These are phyloP conservation scores for Candida caryicola DNA, from an alignment of 805 yeast genomes.

Conservation along the genomic window DNA sequence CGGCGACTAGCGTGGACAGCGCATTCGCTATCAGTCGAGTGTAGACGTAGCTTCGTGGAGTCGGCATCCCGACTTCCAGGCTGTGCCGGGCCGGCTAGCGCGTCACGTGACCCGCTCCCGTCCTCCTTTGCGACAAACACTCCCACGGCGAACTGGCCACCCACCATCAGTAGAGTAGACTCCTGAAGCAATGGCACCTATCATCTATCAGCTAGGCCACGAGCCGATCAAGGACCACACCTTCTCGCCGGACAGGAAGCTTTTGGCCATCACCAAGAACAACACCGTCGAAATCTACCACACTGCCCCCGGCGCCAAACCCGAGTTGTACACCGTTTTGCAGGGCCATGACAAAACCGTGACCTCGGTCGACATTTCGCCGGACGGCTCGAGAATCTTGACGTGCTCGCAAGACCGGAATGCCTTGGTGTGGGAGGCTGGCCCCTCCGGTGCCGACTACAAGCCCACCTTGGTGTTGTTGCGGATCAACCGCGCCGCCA, in stretches of 20 bases:
- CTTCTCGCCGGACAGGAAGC: constrained; percentile 62
- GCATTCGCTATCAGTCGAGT: too few species aligned
- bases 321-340: constrained; percentile 62
- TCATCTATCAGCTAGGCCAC: constrained; percentile 66
- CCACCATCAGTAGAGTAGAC: constrained; percentile 26
- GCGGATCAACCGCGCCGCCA: constrained; percentile 93
- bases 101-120: too few species aligned
- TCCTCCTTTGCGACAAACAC: too few species aligned
- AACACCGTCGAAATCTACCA: constrained; percentile 72
- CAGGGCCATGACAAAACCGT: constrained; percentile 89
- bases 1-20: too few species aligned
- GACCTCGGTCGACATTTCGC: constrained; percentile 89
- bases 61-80: too few species aligned
- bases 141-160: too few species aligned
- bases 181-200: constrained; percentile 27
- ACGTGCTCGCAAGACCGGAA: constrained; percentile 98
- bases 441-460: constrained; percentile 53
- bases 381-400: constrained; percentile 77
- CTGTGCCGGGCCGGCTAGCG: too few species aligned
- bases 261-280: constrained; percentile 80
- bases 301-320: constrained; percentile 47
- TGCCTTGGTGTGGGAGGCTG: constrained; percentile 89
- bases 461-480: constrained; percentile 90
- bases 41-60: too few species aligned
- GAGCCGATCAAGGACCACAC: constrained; percentile 90